Conservation (phyloP, 2,329 filamentous ascomycete genomes). For the Daldinia sp. region DNA sequence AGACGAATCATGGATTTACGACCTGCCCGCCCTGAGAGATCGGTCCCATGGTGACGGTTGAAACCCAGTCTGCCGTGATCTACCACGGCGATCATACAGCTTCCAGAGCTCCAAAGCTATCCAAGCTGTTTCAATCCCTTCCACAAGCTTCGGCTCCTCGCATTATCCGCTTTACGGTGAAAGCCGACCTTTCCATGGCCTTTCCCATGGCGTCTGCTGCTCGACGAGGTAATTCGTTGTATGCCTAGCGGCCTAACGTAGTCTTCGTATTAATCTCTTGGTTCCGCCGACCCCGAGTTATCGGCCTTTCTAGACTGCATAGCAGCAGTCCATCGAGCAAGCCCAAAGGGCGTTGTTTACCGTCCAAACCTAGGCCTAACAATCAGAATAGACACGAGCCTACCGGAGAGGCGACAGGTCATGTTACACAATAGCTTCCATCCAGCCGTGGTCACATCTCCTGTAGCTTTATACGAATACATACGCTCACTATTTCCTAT, state of each 20-base stretch:
- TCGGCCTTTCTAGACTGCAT: slow-evolving; percentile 17
- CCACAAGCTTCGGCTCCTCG: slow-evolving; percentile 2
- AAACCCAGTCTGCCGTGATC: slow-evolving; percentile 29
- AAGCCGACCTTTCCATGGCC: neutral
- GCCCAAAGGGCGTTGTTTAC: slow-evolving; percentile 1
- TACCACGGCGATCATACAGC: slow-evolving; percentile 32
- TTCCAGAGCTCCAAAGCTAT: slow-evolving; percentile 1
- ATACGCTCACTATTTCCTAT: slow-evolving; percentile 28
- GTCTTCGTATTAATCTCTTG: slow-evolving; percentile 16
- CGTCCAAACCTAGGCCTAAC: neutral
- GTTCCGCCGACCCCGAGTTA: slow-evolving; percentile 4
- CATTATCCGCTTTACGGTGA: neutral
- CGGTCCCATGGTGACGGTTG: slow-evolving; percentile 16
- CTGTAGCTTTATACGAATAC: slow-evolving; percentile 8
- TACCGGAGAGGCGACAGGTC: slow-evolving; percentile 24
- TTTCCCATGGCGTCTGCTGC: no score
- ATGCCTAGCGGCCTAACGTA: slow-evolving; percentile 13
- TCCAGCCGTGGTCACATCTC: slow-evolving; percentile 14
- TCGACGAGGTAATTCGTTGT: slow-evolving; percentile 4
- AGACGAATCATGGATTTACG: slow-evolving; percentile 13
- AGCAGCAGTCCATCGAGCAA: slow-evolving; percentile 9
- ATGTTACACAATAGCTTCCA: slow-evolving; percentile 22
- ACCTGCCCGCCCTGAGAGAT: slow-evolving; percentile 16
- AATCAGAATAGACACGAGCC: slow-evolving; percentile 19
- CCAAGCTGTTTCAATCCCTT: slow-evolving; percentile 13